Conservation (phyloP, 2,329 filamentous ascomycete genomes). For the Fusarium albidum region DNA sequence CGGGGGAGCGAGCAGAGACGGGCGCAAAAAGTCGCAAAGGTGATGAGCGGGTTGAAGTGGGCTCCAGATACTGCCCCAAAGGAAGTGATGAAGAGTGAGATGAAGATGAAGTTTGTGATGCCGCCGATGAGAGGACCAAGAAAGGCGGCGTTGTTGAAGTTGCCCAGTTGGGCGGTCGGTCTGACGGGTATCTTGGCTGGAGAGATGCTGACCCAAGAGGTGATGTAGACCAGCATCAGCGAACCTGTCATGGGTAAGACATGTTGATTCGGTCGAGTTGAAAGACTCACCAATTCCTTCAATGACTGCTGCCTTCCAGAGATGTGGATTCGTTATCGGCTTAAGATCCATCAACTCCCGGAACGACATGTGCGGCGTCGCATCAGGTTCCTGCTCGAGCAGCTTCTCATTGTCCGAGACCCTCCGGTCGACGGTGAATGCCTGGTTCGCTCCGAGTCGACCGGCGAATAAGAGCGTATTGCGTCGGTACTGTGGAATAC, state of each 20-base stretch:
- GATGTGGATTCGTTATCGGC: conserved; percentile 43
- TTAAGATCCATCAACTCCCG: conserved; percentile 45
- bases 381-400: conserved; percentile 48
- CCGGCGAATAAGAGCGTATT: conserved; percentile 28
- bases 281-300: conserved; percentile 44
- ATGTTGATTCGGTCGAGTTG: accelerated
- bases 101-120: conserved; percentile 42
- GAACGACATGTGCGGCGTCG: conserved; percentile 50
- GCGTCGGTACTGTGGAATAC: conserved; percentile 12
- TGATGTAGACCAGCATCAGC: conserved; percentile 34
- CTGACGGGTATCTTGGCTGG: conserved; percentile 15
- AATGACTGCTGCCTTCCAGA: conserved; percentile 52
- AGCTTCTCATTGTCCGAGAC: conserved; percentile 14
- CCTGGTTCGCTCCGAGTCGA: conserved; percentile 33
- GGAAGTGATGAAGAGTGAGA: conserved; percentile 59
- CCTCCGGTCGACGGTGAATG: conserved; percentile 2
- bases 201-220: conserved; percentile 24
- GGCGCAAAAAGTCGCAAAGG: conserved; percentile 60
- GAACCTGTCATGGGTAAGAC: conserved; percentile 9
- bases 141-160: conserved; percentile 40
- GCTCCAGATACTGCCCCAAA: conserved; percentile 59
- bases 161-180: conserved; percentile 25
- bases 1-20: conserved; percentile 59
- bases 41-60: conserved; percentile 64
- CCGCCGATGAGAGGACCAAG: conserved; percentile 42